Conservation (phyloP, 495 filamentous ascomycete genomes). For the Aspergillus ellipticus region DNA sequence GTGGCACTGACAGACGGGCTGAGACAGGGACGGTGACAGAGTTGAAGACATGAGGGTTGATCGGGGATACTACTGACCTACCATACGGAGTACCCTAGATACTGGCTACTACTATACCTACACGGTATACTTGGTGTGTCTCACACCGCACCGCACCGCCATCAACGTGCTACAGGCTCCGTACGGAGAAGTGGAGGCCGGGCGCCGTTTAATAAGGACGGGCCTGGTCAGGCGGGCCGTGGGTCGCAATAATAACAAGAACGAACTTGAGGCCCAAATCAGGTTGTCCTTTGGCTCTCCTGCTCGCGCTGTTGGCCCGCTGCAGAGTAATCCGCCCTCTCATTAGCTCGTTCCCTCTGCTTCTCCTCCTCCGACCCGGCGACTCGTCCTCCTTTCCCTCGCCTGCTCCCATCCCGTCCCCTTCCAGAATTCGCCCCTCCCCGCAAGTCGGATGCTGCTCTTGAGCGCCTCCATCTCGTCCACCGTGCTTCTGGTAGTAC, state of each 20-base stretch:
- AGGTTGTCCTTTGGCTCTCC: slow-evolving; percentile 4
- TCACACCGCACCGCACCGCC: too few relatives aligned
- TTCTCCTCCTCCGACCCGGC: slow-evolving; percentile 9
- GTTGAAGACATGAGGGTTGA: too few relatives aligned
- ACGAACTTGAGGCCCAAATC: slow-evolving; percentile 13
- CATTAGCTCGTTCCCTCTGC: slow-evolving; percentile 5
- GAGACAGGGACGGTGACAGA: too few relatives aligned
- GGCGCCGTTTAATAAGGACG: slow-evolving; percentile 5
- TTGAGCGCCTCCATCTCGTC: slow-evolving; percentile 31
- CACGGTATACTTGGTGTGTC: too few relatives aligned
- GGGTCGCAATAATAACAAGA: slow-evolving; percentile 9
- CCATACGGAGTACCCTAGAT: too few relatives aligned
- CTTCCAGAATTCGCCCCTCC: background rate
- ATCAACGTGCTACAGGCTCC: background rate
- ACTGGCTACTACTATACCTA: too few relatives aligned
- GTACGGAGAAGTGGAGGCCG: slow-evolving; percentile 1
- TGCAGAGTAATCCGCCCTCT: background rate
- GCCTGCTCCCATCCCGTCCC: slow-evolving; percentile 6
- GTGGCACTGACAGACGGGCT: too few relatives aligned
- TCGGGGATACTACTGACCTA: too few relatives aligned
- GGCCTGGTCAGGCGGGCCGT: slow-evolving; percentile 23
- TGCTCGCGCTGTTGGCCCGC: background rate
- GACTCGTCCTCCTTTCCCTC: slow-evolving; percentile 8
- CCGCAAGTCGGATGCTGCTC: slow-evolving; percentile 35
- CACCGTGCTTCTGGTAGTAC: slow-evolving; percentile 32